Evolutionary conservation across 768 basidiomycete genomes (phyloP), one percentile per base, ranked within the genome.

Genomic region (Clitopilus hobsonii): DNA sequence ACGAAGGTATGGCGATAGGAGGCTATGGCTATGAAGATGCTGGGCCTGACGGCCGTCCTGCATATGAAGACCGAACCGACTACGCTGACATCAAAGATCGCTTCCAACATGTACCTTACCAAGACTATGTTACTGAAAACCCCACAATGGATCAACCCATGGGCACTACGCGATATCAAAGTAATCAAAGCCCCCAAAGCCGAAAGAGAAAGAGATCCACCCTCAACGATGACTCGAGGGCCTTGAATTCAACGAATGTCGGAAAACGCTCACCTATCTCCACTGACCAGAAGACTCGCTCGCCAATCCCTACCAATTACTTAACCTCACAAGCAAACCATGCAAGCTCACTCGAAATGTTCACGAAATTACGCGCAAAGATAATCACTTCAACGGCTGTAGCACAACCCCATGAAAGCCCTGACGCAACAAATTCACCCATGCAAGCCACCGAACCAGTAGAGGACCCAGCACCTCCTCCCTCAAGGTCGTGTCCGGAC

Each of bases 301-400:
- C 41, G 22, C 18, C 41, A 8, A 20, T 45, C 10, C 41, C n/a
- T 8, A 45, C 22, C 5, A 45, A 45, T 20, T 45, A 45, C n/a
- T n/a, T 32, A 16, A 51, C 49, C 14, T 6, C 24, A 28, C 27
- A 24, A n/a, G 32, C 26, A 53, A 38, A 20, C 23, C 49, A 25
- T 29, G 36, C 30, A 28, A 30, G 16, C 14, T 18, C 49, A 51
- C 51, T 74, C 11, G 62, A 64, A 3, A 61, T 70, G 0, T 80
- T 78, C 59, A 71, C 75, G 16, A 67, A 59, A 54, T 65, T 81
- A 13, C 72, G 79, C 27, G 72, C 73, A 3, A 74, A 67, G 56
- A 69, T 64, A 25, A 56, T 78, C 16, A 56, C 30, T 7, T 32
- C 41, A 20, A 6, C 3, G 10, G 4, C 11, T 23, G n/a, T 11